Percentiles rank a stretch among this genome's conserved stretches.
These are phyloP conservation scores for Candida lessepsii DNA, from an alignment of 805 yeast genomes.

Conservation along the genomic window DNA sequence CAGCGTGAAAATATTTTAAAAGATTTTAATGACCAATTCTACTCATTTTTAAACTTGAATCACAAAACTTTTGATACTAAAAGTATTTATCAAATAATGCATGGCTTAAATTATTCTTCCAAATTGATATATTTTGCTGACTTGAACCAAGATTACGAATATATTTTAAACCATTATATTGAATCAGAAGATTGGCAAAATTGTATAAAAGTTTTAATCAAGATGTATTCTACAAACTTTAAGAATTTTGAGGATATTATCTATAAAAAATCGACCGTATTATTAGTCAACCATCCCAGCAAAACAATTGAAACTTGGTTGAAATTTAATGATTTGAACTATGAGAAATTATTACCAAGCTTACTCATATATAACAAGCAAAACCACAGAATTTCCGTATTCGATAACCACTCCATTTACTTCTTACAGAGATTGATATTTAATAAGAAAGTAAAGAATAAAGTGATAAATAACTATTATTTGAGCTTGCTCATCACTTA, in stretches of 20 bases:
- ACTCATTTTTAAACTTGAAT: slow-evolving; percentile 51
- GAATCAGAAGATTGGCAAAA: slow-evolving; percentile 70
- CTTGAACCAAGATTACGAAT: slow-evolving; percentile 63
- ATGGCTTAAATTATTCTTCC: slow-evolving; percentile 60
- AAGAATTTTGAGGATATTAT: slow-evolving; percentile 33
- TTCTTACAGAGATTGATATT: slow-evolving; percentile 54
- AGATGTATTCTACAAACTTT: slow-evolving; percentile 35
- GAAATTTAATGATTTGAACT: slow-evolving; percentile 51
- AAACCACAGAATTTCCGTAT: slow-evolving; percentile 29
- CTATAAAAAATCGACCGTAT: slow-evolving; percentile 66
- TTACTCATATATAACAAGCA: slow-evolving; percentile 64
- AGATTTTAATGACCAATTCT: slow-evolving; percentile 24
- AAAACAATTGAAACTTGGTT: slow-evolving; percentile 81
- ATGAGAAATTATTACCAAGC: slow-evolving; percentile 70
- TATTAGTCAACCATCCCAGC: slow-evolving; percentile 66
- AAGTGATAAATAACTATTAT: slow-evolving; percentile 64
- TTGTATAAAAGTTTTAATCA: slow-evolving; percentile 58
- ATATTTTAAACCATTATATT: slow-evolving; percentile 68
- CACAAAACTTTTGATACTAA: slow-evolving; percentile 54
- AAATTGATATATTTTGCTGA: slow-evolving; percentile 70
- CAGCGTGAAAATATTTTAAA: slow-evolving; percentile 8
- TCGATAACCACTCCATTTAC: slow-evolving; percentile 62
- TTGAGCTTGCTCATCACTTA: slow-evolving; percentile 62
- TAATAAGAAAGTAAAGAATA: slow-evolving; percentile 39
- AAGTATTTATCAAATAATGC: slow-evolving; percentile 70